phyloP scores from a whole-genome alignment of 1,284 basidiomycete genomes.

The Boletellus deceptivus region DNA sequence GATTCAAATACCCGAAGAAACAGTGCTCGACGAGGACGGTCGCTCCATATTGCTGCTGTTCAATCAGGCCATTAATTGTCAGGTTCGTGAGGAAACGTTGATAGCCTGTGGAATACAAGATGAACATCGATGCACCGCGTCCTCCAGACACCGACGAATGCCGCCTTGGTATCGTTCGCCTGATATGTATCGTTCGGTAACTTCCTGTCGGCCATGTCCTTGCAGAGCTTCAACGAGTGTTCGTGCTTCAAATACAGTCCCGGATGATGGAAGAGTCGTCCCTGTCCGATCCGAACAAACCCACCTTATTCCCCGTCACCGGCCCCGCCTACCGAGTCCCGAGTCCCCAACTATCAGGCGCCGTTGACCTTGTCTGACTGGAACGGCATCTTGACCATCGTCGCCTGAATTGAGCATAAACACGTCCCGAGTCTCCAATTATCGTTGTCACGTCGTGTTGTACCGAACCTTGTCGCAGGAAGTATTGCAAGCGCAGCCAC shows the following conservation, averaged over 20 bases:
- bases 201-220: too few relatives aligned
- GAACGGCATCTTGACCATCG: neutral
- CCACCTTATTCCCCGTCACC: neutral
- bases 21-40: slow-evolving; percentile 46
- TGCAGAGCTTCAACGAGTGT: too few relatives aligned
- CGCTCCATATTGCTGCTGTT: slow-evolving; percentile 56
- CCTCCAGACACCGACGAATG: too few relatives aligned
- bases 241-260: too few relatives aligned
- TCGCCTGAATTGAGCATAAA: neutral
- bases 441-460: slow-evolving; percentile 1
- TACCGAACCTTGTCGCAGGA: slow-evolving; percentile 6
- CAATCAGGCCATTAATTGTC: slow-evolving; percentile 65
- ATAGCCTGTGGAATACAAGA: slow-evolving; percentile 44
- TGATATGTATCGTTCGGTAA: too few relatives aligned
- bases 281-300: too few relatives aligned
- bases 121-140: too few relatives aligned
- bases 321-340: neutral
- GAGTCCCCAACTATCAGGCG: too few relatives aligned
- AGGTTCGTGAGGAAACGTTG: slow-evolving; percentile 58
- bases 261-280: too few relatives aligned
- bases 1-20: slow-evolving; percentile 50
- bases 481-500: neutral
- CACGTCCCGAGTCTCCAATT: neutral
- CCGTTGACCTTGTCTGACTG: neutral
- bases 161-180: too few relatives aligned